Evolutionary conservation across 1,284 basidiomycete genomes (phyloP).

Genomic region (Cryptococcus depauperatus): DNA sequence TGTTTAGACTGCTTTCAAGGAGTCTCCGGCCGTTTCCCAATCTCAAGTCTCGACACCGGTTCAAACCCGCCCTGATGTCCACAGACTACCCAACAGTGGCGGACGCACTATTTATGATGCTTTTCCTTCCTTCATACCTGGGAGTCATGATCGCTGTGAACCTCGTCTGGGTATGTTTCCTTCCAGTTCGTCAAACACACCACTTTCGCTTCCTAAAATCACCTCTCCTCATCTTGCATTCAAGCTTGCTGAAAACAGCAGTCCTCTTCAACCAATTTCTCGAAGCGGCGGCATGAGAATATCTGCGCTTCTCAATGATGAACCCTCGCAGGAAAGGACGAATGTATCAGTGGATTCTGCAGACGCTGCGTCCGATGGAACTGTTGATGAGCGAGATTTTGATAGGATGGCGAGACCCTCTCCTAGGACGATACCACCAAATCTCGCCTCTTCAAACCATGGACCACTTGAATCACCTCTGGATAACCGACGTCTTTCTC

Average conservation of each 20-base stretch:
- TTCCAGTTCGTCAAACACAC: slow-evolving; percentile 7
- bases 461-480: neutral
- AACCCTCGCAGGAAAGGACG: slow-evolving; percentile 7
- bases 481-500: neutral
- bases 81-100: slow-evolving; percentile 7
- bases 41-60: neutral
- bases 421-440: slow-evolving; percentile 13
- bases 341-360: slow-evolving; percentile 17
- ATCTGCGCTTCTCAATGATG: slow-evolving; percentile 38
- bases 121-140: neutral
- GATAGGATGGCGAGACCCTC: slow-evolving; percentile 20
- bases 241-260: neutral
- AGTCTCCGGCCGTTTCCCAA: no score
- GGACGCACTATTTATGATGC: slow-evolving; percentile 16
- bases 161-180: slow-evolving; percentile 39
- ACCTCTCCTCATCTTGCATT: neutral
- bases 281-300: slow-evolving; percentile 38
- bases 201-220: neutral
- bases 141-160: slow-evolving; percentile 12
- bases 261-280: slow-evolving; percentile 12
- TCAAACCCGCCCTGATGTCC: neutral
- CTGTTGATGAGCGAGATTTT: slow-evolving; percentile 34
- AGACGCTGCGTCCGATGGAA: slow-evolving; percentile 36
- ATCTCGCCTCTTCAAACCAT: neutral
- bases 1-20: no score